These are phyloP conservation scores for Diaporthe caulivora DNA, from an alignment of 2,329 filamentous ascomycete species.

Conservation along the genomic window DNA sequence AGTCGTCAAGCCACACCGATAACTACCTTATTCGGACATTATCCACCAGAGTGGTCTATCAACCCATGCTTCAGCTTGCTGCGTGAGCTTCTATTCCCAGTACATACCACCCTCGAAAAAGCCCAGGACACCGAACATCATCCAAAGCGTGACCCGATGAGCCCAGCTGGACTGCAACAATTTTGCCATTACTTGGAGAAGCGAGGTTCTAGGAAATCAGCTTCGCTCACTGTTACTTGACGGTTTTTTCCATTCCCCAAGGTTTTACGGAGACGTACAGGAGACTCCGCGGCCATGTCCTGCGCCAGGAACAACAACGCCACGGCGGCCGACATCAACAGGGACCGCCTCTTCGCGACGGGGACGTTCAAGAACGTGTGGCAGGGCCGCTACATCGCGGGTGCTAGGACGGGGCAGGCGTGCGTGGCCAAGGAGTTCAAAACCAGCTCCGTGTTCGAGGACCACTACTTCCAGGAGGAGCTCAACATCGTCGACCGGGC, in stretches of 20 bases:
- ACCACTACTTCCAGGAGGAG: conserved; percentile 36
- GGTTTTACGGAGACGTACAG: background rate
- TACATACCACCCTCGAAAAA: background rate
- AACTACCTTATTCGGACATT: background rate
- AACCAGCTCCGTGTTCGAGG: conserved; percentile 25
- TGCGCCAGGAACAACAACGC: conserved; percentile 25
- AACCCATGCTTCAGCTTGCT: conserved; percentile 11
- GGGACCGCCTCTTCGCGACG: conserved; percentile 18
- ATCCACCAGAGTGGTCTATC: background rate
- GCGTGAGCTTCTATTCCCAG: background rate
- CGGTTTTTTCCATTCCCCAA: too few species aligned
- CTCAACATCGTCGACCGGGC: conserved; percentile 29
- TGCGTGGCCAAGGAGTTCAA: conserved; percentile 37
- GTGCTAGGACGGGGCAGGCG: conserved; percentile 14
- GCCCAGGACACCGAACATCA: background rate
- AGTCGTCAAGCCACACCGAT: background rate
- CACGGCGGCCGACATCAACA: conserved; percentile 29
- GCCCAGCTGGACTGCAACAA: background rate
- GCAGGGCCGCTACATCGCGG: conserved; percentile 25
- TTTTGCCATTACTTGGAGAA: background rate
- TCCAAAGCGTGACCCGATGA: background rate
- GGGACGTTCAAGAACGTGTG: conserved; percentile 35
- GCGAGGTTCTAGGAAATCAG: background rate
- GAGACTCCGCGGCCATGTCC: background rate
- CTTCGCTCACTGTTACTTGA: background rate